These are phyloP conservation scores for Periconia macrospinosa DNA, from an alignment of 2,329 filamentous ascomycete species.

Conservation along the genomic window DNA sequence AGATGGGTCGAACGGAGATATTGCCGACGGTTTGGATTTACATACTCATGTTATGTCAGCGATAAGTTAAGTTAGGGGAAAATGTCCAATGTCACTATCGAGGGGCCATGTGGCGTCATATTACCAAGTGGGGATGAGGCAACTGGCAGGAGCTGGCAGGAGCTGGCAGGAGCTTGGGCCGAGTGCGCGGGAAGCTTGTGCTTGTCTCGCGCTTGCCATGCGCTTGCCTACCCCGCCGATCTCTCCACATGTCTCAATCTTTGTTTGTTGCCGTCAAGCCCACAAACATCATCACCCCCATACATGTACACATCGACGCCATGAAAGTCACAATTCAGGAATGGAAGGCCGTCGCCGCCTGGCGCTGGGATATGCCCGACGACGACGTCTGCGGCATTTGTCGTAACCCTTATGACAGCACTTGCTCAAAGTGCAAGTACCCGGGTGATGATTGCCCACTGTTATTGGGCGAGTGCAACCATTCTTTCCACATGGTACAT, in stretches of 20 bases:
- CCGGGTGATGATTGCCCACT: conserved; percentile 94
- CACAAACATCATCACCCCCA: conserved; percentile 7
- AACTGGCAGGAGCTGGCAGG: no score
- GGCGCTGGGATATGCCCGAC: conserved; percentile 96
- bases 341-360: conserved; percentile 93
- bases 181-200: background rate
- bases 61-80: no score
- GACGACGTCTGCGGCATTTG: conserved; percentile 99
- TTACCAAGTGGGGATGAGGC: background rate
- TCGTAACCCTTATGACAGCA: conserved; percentile 95
- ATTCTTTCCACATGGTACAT: conserved; percentile 93
- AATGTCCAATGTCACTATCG: background rate
- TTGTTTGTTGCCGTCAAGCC: conserved; percentile 24
- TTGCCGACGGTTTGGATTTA: background rate
- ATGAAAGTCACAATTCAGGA: conserved; percentile 97
- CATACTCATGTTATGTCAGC: no score
- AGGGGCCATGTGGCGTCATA: background rate
- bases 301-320: conserved; percentile 10
- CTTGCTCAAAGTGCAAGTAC: conserved; percentile 96
- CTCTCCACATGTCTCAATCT: background rate
- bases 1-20: background rate
- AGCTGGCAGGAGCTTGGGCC: background rate
- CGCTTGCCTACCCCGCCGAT: background rate
- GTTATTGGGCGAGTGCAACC: conserved; percentile 91
- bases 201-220: background rate